A percentile compares a stretch with the other conserved stretches of the same genome.
Evolutionary conservation across 495 filamentous ascomycete genomes (phyloP).

Genomic region (Aspergillus baeticus): DNA sequence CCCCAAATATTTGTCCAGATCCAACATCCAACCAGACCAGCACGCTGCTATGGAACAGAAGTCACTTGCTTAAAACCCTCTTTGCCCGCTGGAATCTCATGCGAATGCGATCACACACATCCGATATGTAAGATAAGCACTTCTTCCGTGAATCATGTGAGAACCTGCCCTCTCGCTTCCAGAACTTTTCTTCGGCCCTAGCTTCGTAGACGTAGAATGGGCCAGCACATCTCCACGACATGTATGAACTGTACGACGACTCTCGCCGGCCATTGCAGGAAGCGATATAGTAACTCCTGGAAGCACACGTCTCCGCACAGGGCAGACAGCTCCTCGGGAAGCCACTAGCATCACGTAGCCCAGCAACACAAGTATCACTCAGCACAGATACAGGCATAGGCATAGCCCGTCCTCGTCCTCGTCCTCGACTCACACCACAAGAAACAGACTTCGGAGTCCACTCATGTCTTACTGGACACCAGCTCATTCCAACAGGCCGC

Average conservation of each 20-base stretch:
- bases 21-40: neutral
- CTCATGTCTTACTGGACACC: neutral
- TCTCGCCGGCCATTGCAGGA: neutral
- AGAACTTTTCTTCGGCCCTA: neutral
- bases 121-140: conserved; percentile 4
- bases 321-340: neutral
- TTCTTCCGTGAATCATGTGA: conserved; percentile 4
- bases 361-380: neutral
- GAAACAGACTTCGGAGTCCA: neutral
- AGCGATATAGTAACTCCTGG: neutral
- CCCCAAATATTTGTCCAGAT: neutral
- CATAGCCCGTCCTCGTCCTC: neutral
- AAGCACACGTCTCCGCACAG: neutral
- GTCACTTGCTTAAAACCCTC: conserved; percentile 12
- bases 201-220: conserved; percentile 2
- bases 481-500: neutral
- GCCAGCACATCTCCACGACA: neutral
- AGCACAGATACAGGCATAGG: neutral
- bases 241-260: neutral
- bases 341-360: neutral
- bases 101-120: conserved; percentile 6
- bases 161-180: neutral
- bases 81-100: conserved; percentile 12
- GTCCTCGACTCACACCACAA: neutral
- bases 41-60: no score